Base-by-base conservation (phyloP, 345 rosid genomes). In the Eucalyptus coolabah region DNA sequence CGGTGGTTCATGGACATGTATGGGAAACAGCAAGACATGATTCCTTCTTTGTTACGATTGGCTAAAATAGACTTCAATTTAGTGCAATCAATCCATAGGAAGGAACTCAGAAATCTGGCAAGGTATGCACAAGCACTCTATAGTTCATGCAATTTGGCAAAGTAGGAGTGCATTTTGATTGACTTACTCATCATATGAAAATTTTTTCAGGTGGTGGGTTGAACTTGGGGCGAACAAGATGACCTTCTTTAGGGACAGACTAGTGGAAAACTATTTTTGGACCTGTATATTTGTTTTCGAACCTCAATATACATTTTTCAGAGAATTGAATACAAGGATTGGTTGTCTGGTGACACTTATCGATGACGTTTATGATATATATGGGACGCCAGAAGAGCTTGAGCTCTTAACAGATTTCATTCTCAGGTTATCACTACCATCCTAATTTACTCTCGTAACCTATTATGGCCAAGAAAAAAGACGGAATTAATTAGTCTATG, bases 381-480 rank as follows among this genome's bases (percentile, higher is more conserved):
- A 91, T 24, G 92, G 91, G 18, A 87, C 44, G 4, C 32, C 72
- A 17, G 90, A 91, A 32, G 92, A 89, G 40, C 88, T 91, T 24
- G 88, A 89, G 54, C 90, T 91, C 87, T 53, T 91, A 17, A 91
- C 91, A 34, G 88, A 91, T 32, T 82, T 87, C 86, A 60, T 89
- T 14, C 87, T 60, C 50, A 89, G 91, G 90, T 89, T 54, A 16
- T 16, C 10, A 4, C 17, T 3, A 12, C 15, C 44, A 10, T 77
- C 47, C 11, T 77, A 24, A 77, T 37, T 77, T 77, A 21, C 47
- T 42, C 47, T 77, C 7, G 4, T 11, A 37, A 21, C 15, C 15
- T 37, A 37, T 40, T 77, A 77, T 37, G 24, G 83, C 83, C 47
- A 21, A 77, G 47, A 40, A 77, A 77, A 77, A 37, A 37, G 5